Base-by-base conservation (phyloP, 768 basidiomycete genomes). In the Mycena albidolilacea region DNA sequence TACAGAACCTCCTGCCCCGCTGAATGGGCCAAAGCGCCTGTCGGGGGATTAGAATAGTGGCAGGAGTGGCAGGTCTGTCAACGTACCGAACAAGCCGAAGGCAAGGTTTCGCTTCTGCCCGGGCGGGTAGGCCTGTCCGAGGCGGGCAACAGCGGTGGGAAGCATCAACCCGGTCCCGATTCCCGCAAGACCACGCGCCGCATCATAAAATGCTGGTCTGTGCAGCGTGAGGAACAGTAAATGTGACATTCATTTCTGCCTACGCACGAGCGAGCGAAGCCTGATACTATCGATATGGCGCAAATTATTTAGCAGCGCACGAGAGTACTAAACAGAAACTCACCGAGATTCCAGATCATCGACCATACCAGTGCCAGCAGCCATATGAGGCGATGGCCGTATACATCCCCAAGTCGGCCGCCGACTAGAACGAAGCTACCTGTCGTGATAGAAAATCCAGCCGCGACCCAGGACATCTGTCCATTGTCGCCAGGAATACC, bases 11-110 rank as follows among this genome's bases (percentile, higher is more conserved):
- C 57, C 67, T 8, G 58, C 67, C 0, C 44, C 67, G 38, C 67
- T 68, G 46, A 68, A 68, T 39, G 67, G 67, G 67, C 58, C 21
- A 68, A 52, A 30, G 67, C 58, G 17, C 67, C 67, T 68, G 41
- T 43, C 41, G 41, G 41, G 41, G 41, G 41, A 43, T 43, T 43
- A 43, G 41, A 43, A 43, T 43, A 43, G 41, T 43, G 7, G 41
- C 41, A 43, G 41, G 41, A 43, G 41, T 43, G 41, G 41, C 41
- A 54, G 7, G 15, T 43, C 61, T 21, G 11, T 43, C 5, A 50
- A 17, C 35, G 15, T 68, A 43, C 58, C 67, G 37, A 60, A 68
- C 15, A 68, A 30, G 30, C 30, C 30, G 30, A 30, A 30, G 30
- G 30, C 30, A 30, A 30, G 30, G 30, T 30, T 30, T 4, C 67